Conservation (phyloP, 2,329 filamentous ascomycete genomes). For the Trichoderma sp. region DNA sequence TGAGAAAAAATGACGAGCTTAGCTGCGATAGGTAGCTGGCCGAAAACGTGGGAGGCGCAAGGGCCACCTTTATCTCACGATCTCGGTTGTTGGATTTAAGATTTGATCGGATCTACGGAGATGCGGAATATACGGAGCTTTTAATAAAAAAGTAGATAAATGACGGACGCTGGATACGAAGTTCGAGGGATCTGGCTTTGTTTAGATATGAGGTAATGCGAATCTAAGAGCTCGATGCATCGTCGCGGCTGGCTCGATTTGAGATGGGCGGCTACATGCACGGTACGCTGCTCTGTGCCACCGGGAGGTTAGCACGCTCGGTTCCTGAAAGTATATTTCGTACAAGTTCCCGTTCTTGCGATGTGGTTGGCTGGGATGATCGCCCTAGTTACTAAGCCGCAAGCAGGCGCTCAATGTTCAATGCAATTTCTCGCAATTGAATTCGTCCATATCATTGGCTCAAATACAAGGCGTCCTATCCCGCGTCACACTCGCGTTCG, state of each 20-base stretch:
- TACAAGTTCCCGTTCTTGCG: not conserved
- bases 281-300: not conserved
- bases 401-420: not conserved
- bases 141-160: not conserved
- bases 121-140: not conserved
- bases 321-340: not conserved
- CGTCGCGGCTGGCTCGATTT: not conserved
- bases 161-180: not conserved
- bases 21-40: not conserved
- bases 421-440: not conserved
- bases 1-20: constrained; percentile 12
- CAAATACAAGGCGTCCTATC: not conserved
- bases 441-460: not conserved
- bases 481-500: not conserved
- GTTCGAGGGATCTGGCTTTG: not conserved
- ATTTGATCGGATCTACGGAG: constrained; percentile 10
- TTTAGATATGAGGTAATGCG: not conserved
- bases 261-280: not conserved
- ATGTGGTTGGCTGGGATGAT: not conserved
- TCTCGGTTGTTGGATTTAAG: constrained; percentile 5
- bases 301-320: not conserved
- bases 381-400: not conserved
- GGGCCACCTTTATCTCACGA: constrained; percentile 7
- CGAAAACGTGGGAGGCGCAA: constrained; percentile 11
- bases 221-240: not conserved